Base-by-base conservation (phyloP, 2,329 filamentous ascomycete genomes). In the Colletotrichum chrysophilum region DNA sequence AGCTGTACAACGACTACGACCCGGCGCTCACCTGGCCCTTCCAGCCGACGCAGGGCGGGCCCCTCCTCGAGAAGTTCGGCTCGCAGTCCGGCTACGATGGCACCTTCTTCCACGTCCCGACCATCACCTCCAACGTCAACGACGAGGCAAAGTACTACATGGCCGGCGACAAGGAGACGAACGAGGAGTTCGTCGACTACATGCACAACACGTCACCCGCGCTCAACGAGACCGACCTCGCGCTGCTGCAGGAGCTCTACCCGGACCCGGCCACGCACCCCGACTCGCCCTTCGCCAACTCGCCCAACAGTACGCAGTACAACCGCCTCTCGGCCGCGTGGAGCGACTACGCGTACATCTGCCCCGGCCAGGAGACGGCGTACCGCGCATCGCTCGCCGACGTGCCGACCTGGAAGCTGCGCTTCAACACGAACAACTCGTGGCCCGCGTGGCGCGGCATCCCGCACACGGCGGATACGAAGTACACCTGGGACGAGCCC, bases 391-490 rank as follows among this genome's bases (percentile, higher is more conserved):
- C 90, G 91, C 96, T 84, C 83, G 93, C 85, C 91, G 93, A 80
- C 93, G 93, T 18, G 93, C 92, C 0, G 93, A 95, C 0, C 84
- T 96, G 68, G 83, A 97, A 1, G 95, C 95, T 26, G 96, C 94
- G 0, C 94, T 95, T 84, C 38, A 81, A 85, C 95, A 97, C 82
- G 93, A 85, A 24, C 91, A 89, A 3, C 94, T 96, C 79, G 78
- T 96, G 3, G 79, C 95, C 7, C 91, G 94, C 81, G 89, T 94
- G 0, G 95, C 94, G 80, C 9, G 85, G 85, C 0, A 84, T 86
- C 58, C 85, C 85, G 1, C 85, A 86, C 48, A 82, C 82, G 0
- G 80, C 85, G 1, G 85, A 86, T 68, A 80, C 80, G 0, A 78
- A 71, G 7, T 86, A 84, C 68, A 82, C 84, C 0, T 86, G 85